phyloP scores from a whole-genome alignment of 768 basidiomycete genomes.

The Pisolithus orientalis region DNA sequence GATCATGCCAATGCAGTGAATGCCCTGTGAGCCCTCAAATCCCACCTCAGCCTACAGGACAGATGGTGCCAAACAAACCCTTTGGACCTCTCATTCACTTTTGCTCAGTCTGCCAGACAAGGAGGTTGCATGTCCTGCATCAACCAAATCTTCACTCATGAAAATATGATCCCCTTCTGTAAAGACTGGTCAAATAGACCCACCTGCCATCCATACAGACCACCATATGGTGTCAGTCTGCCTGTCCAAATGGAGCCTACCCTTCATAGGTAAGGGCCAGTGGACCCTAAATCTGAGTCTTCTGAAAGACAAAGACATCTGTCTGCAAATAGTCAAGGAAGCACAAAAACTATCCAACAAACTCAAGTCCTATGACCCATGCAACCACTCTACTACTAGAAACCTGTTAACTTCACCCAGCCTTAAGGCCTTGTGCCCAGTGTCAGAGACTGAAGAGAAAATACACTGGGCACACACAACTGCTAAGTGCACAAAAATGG shows the following conservation, averaged over 20 bases:
- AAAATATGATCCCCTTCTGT: not conserved
- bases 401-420: no score
- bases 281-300: slow-evolving; percentile 3
- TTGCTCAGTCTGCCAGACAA: no score
- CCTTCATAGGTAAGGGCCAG: slow-evolving; percentile 6
- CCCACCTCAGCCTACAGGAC: not conserved
- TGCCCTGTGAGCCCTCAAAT: not conserved
- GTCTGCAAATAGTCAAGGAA: not conserved
- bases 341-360: not conserved
- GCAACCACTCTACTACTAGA: no score
- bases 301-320: slow-evolving; percentile 1
- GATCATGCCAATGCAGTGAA: slow-evolving; percentile 10
- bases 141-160: not conserved
- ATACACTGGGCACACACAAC: no score
- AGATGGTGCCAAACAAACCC: no score
- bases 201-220: not conserved
- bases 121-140: not conserved
- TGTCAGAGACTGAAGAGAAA: no score
- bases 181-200: not conserved
- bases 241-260: not conserved
- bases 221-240: not conserved
- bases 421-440: no score
- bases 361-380: not conserved
- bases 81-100: no score
- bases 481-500: no score